These are phyloP conservation scores for Punctularia strigosozonata DNA, from an alignment of 768 basidiomycete species.

Conservation along the genomic window DNA sequence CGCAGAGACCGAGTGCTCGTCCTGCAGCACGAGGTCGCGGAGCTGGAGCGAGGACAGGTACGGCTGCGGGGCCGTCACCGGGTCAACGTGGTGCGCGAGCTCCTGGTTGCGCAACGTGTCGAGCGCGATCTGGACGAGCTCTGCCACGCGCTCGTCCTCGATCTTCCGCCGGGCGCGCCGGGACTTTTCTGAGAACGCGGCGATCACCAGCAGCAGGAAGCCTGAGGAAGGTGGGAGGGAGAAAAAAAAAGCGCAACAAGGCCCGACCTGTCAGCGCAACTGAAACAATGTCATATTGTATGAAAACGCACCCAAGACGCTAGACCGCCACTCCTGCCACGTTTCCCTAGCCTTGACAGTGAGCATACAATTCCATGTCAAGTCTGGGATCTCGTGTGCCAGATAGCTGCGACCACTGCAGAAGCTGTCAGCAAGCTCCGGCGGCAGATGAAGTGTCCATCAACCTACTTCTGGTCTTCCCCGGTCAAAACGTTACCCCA, in stretches of 20 bases:
- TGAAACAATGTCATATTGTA: no score
- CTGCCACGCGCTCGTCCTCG: constrained; percentile 56
- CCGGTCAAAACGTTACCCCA: background rate
- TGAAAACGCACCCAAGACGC: constrained; percentile 43
- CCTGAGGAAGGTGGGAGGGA: constrained; percentile 9
- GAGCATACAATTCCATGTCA: constrained; percentile 55
- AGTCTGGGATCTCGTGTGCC: constrained; percentile 57
- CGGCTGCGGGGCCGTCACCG: constrained; percentile 58
- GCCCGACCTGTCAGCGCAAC: background rate
- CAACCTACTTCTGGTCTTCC: constrained; percentile 18
- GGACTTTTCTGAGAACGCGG: constrained; percentile 17
- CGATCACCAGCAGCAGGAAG: constrained; percentile 9
- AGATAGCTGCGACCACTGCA: constrained; percentile 61
- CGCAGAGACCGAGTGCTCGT: constrained; percentile 60
- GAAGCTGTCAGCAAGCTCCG: background rate
- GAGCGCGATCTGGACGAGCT: constrained; percentile 68
- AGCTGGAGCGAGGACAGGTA: constrained; percentile 81
- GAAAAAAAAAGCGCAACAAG: constrained; percentile 4
- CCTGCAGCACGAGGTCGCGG: constrained; percentile 74
- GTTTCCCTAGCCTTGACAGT: constrained; percentile 53
- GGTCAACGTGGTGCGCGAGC: constrained; percentile 71
- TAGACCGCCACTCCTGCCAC: constrained; percentile 59
- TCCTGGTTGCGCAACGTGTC: constrained; percentile 78
- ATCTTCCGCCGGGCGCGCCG: constrained; percentile 38
- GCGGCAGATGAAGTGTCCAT: constrained; percentile 28